phyloP scores from a whole-genome alignment of 108 stramenopile genomes.

The Fistulifera pelliculosa region DNA sequence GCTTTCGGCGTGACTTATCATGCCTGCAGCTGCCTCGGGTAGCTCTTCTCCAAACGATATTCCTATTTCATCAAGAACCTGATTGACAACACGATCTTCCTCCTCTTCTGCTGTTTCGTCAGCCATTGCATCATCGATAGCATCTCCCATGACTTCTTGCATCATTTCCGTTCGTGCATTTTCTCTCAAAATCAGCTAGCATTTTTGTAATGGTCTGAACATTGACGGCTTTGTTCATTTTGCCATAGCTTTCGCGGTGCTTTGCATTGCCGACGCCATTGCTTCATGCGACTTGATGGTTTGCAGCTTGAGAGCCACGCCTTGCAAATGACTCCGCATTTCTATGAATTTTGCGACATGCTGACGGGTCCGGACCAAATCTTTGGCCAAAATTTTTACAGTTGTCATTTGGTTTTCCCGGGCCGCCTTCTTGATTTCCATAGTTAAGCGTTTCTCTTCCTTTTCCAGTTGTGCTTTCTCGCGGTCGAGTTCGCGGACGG shows the following conservation, averaged over 20 bases:
- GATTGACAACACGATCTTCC: conserved; percentile 81
- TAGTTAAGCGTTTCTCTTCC: conserved; percentile 88
- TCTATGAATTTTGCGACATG: conserved; percentile 95
- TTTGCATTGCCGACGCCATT: conserved; percentile 91
- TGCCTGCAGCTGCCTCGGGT: conserved; percentile 59
- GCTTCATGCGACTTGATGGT: conserved; percentile 93
- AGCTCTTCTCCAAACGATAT: conserved; percentile 69
- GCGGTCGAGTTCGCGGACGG: conserved; percentile 92
- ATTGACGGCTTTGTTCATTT: conserved; percentile 93
- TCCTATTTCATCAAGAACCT: conserved; percentile 88
- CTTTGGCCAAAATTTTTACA: conserved; percentile 94
- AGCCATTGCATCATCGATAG: conserved; percentile 89
- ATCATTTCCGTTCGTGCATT: conserved; percentile 93
- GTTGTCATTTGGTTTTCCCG: conserved; percentile 88
- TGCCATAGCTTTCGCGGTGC: conserved; percentile 85
- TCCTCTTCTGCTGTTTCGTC: conserved; percentile 88
- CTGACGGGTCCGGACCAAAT: conserved; percentile 42
- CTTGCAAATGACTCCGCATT: conserved; percentile 91
- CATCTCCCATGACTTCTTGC: conserved; percentile 96
- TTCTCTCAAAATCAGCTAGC: conserved; percentile 96
- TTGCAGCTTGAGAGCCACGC: conserved; percentile 88
- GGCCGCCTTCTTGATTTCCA: conserved; percentile 94
- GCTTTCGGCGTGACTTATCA: conserved; percentile 18
- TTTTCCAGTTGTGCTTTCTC: conserved; percentile 81
- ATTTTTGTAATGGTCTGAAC: conserved; percentile 91